phyloP scores from a whole-genome alignment of 192 early-diverging fungal species.

The Rhizophagus clarus region DNA sequence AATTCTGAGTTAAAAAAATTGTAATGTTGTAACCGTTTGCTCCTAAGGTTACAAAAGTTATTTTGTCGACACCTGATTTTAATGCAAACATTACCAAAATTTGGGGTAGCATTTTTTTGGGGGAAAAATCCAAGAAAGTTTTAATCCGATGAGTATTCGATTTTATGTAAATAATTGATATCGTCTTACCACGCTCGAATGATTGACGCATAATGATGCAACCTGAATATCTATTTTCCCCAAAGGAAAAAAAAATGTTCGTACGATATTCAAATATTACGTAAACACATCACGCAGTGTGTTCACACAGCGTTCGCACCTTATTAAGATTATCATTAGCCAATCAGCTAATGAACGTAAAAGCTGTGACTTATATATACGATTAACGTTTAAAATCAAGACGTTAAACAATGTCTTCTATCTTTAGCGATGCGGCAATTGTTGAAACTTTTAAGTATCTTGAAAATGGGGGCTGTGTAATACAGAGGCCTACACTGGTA shows the following conservation, averaged over 20 bases:
- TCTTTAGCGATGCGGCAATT: neutral
- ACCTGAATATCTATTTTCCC: no score
- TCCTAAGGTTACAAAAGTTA: neutral
- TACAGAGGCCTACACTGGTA: neutral
- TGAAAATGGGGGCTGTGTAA: neutral
- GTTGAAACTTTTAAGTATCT: neutral
- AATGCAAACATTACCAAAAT: constrained; percentile 25
- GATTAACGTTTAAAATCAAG: no score
- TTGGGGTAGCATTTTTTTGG: constrained; percentile 26
- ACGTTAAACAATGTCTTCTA: neutral
- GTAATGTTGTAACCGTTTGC: neutral
- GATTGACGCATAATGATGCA: no score
- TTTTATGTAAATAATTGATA: neutral
- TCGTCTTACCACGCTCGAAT: neutral
- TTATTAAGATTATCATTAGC: no score
- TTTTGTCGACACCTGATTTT: neutral
- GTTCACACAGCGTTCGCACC: no score
- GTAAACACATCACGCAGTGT: no score
- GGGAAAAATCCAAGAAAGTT: neutral
- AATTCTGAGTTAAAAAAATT: neutral
- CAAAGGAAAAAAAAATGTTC: no score
- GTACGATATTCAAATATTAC: no score
- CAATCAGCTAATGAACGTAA: no score
- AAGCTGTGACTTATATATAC: no score
- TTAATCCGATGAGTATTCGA: neutral